phyloP scores from a whole-genome alignment of 1,284 basidiomycete genomes.

The Bondarzewia mesenterica region DNA sequence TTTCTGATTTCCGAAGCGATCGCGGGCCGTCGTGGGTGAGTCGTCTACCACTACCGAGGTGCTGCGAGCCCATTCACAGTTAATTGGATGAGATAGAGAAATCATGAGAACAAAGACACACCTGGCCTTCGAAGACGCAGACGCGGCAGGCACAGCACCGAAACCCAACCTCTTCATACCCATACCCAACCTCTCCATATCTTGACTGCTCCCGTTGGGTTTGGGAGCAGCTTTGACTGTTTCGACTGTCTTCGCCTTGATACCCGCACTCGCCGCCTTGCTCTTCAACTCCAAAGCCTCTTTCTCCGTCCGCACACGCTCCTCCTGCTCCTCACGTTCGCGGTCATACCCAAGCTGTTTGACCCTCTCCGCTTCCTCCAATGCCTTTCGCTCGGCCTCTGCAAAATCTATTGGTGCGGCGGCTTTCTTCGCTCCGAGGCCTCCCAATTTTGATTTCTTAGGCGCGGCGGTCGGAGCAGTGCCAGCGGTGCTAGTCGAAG shows the following conservation, averaged over 20 bases:
- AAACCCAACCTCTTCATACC: constrained; percentile 86
- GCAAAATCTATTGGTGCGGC: constrained; percentile 80
- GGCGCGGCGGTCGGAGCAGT: constrained; percentile 26
- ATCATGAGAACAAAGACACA: constrained; percentile 22
- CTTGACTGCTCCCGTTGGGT: constrained; percentile 33
- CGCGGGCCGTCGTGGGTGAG: constrained; percentile 74
- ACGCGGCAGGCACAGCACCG: constrained; percentile 63
- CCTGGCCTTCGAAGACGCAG: constrained; percentile 39
- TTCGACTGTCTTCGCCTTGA: constrained; percentile 20
- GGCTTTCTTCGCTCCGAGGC: constrained; percentile 81
- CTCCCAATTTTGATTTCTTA: constrained; percentile 71
- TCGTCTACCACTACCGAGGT: constrained; percentile 33
- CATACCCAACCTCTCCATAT: constrained; percentile 64
- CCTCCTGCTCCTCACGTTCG: constrained; percentile 65
- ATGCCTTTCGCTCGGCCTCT: constrained; percentile 81
- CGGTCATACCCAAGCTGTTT: constrained; percentile 87
- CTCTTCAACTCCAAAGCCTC: constrained; percentile 37
- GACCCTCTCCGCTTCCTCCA: constrained; percentile 84
- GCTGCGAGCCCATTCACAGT: background rate
- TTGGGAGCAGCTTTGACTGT: constrained; percentile 21
- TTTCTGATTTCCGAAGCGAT: constrained; percentile 90
- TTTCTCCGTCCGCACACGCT: constrained; percentile 49
- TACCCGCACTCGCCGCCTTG: constrained; percentile 13
- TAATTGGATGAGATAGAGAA: background rate
- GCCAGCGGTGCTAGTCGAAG: constrained; percentile 24